A percentile compares a stretch with the other conserved stretches of the same genome.
phyloP scores from a whole-genome alignment of 768 basidiomycete genomes.

The Leccinum uliginosum region DNA sequence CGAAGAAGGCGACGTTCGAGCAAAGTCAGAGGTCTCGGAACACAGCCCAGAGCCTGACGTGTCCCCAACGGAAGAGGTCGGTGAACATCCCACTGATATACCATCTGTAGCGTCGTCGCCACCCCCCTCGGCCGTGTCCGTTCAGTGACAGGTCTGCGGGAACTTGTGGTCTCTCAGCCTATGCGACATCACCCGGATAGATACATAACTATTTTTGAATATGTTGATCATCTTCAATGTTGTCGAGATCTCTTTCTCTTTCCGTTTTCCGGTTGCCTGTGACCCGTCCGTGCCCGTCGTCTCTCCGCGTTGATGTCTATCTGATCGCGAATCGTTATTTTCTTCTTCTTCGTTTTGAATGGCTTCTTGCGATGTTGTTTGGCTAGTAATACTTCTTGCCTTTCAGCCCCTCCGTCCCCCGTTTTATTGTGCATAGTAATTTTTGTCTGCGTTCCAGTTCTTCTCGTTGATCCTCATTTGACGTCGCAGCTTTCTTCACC shows the following conservation, averaged over 20 bases:
- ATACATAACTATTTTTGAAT: constrained; percentile 31
- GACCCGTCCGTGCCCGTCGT: constrained; percentile 7
- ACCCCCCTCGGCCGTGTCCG: constrained; percentile 29
- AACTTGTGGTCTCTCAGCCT: constrained; percentile 1
- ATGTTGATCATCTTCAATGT: constrained; percentile 32
- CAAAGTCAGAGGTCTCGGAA: constrained; percentile 15
- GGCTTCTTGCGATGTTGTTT: constrained; percentile 21
- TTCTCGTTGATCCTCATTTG: constrained; percentile 8
- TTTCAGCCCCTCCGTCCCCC: neutral
- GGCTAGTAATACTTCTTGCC: constrained; percentile 9
- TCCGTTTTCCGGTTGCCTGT: constrained; percentile 10
- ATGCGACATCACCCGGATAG: constrained; percentile 17
- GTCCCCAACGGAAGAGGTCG: constrained; percentile 22
- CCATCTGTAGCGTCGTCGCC: constrained; percentile 28
- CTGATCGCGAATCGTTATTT: constrained; percentile 3
- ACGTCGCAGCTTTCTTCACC: constrained; percentile 8
- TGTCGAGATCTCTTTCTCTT: constrained; percentile 7
- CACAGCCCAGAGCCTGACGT: constrained; percentile 15
- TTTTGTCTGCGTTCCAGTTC: neutral
- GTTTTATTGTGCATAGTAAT: constrained; percentile 24
- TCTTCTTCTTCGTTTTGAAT: constrained; percentile 10
- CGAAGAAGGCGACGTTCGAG: constrained; percentile 9
- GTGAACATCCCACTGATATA: constrained; percentile 20
- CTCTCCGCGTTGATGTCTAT: constrained; percentile 8
- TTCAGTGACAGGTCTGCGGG: constrained; percentile 15